Conservation (phyloP, 495 filamentous ascomycete genomes). For the Endocarpon pusillum region DNA sequence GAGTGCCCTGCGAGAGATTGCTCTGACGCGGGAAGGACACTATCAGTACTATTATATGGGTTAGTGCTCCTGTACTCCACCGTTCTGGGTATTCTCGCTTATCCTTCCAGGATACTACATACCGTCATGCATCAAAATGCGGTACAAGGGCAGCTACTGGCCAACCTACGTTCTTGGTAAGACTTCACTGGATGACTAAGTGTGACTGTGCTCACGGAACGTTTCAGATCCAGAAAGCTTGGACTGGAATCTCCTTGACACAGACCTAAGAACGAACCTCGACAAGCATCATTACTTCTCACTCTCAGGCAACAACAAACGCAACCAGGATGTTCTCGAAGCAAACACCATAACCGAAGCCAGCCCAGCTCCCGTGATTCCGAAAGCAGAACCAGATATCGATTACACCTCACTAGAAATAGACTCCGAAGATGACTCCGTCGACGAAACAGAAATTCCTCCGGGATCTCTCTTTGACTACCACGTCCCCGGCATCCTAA, state of each 20-base stretch:
- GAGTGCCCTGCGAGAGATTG: constrained; percentile 70
- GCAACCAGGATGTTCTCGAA: too few relatives aligned
- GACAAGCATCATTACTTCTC: constrained; percentile 51
- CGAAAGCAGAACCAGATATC: constrained; percentile 4
- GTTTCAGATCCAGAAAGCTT: constrained; percentile 52
- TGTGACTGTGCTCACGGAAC: constrained; percentile 1
- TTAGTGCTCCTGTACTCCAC: constrained; percentile 13
- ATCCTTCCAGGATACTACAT: constrained; percentile 44
- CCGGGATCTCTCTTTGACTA: constrained; percentile 44
- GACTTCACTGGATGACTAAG: constrained; percentile 4
- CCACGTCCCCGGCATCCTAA: constrained; percentile 63
- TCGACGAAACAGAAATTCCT: constrained; percentile 22
- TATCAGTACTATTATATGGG: constrained; percentile 70
- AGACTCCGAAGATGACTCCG: constrained; percentile 13
- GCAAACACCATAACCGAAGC: background rate
- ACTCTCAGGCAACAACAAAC: constrained; percentile 33
- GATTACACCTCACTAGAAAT: background rate
- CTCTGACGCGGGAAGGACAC: constrained; percentile 52
- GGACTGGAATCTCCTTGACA: constrained; percentile 59
- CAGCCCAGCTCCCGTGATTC: constrained; percentile 1
- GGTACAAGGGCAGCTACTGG: constrained; percentile 76
- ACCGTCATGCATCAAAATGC: constrained; percentile 58
- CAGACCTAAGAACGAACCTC: constrained; percentile 44
- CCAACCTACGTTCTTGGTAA: constrained; percentile 65
- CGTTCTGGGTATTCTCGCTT: constrained; percentile 13